A percentile compares a stretch with the other conserved stretches of the same genome.
These are phyloP conservation scores for Coemansia sp. DNA, from an alignment of 192 early-diverging fungal genomes.

Conservation along the genomic window DNA sequence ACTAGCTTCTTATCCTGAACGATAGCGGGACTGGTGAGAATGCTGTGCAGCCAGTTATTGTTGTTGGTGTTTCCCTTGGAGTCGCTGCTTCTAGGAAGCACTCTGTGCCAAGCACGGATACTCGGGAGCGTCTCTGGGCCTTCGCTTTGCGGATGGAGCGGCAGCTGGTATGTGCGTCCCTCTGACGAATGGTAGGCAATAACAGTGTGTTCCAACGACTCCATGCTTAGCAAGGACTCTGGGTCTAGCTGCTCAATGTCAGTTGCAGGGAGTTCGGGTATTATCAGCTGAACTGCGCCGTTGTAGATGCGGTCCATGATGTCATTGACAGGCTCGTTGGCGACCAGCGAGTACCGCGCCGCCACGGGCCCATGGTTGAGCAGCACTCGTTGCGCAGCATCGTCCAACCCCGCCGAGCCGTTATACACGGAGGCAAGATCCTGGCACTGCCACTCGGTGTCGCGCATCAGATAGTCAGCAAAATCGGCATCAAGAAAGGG, in stretches of 20 bases:
- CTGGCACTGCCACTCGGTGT: constrained; percentile 83
- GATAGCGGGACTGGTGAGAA: constrained; percentile 69
- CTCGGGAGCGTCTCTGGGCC: constrained; percentile 1
- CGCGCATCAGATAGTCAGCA: constrained; percentile 92
- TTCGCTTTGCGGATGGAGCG: not conserved
- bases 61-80: constrained; percentile 21
- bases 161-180: constrained; percentile 17
- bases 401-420: constrained; percentile 9
- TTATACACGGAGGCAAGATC: constrained; percentile 74
- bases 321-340: constrained; percentile 81
- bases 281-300: constrained; percentile 64
- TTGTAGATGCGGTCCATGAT: constrained; percentile 81
- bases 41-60: constrained; percentile 79
- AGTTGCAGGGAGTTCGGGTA: not conserved
- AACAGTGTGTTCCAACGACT: not conserved
- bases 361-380: constrained; percentile 89
- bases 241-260: not conserved
- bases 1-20: constrained; percentile 69
- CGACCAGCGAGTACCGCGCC: constrained; percentile 63
- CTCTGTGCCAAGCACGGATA: constrained; percentile 59
- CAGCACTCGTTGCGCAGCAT: constrained; percentile 81
- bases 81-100: constrained; percentile 57
- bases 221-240: not conserved
- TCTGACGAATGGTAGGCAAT: not conserved
- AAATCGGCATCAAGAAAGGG: constrained; percentile 86